Conservation (phyloP, 306 rosid species). For the Cucurbita moschata region DNA sequence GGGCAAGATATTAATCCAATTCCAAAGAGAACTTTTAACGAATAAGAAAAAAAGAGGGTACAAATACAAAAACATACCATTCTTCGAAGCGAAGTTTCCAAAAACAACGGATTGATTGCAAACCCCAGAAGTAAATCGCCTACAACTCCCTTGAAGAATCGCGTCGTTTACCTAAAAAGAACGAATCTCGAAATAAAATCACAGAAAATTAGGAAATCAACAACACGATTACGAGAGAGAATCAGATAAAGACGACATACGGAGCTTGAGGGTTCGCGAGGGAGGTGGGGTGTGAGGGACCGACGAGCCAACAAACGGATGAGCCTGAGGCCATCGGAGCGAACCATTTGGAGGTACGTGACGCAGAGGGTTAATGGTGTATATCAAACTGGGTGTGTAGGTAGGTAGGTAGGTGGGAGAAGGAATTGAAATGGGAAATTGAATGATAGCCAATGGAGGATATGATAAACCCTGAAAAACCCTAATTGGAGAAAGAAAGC, state of each 20-base stretch:
- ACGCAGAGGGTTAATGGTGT: background rate
- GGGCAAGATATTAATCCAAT: background rate
- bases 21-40: background rate
- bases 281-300: slow-evolving; percentile 15
- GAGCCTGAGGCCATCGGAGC: slow-evolving; percentile 48
- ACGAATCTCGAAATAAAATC: background rate
- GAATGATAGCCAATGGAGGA: background rate
- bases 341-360: slow-evolving; percentile 42
- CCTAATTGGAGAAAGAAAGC: slow-evolving; percentile 18
- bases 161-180: slow-evolving; percentile 30
- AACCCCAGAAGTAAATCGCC: slow-evolving; percentile 33
- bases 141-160: slow-evolving; percentile 23
- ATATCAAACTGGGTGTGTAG: background rate
- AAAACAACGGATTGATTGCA: slow-evolving; percentile 19
- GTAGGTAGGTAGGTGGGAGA: background rate
- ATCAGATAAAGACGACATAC: slow-evolving; percentile 10
- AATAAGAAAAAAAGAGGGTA: background rate
- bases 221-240: background rate
- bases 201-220: background rate
- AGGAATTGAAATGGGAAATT: background rate
- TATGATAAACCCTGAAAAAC: slow-evolving; percentile 46
- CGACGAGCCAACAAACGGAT: slow-evolving; percentile 40
- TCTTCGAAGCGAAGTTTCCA: slow-evolving; percentile 15
- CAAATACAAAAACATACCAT: slow-evolving; percentile 23
- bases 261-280: slow-evolving; percentile 8